Percentiles rank a stretch among this genome's conserved stretches.
phyloP scores from a whole-genome alignment of 768 basidiomycete species.

The Phaeotremella skinneri region DNA sequence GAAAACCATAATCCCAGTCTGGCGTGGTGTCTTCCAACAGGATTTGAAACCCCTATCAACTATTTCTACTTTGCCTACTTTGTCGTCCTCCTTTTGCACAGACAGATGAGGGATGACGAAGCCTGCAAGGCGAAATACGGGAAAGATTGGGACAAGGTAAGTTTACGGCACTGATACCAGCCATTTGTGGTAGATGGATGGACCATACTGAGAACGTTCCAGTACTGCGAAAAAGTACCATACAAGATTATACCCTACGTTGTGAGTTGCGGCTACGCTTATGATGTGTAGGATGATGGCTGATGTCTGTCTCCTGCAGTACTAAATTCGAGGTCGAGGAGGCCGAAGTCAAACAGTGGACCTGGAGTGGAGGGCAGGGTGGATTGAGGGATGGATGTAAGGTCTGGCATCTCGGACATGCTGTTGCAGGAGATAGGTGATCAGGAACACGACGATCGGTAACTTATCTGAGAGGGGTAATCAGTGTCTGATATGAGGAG shows the following conservation, averaged over 20 bases:
- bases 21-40: conserved; percentile 92
- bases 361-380: no score
- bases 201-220: neutral
- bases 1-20: conserved; percentile 23
- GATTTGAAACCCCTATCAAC: conserved; percentile 85
- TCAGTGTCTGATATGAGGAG: no score
- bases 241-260: conserved; percentile 78
- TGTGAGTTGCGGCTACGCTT: conserved; percentile 29
- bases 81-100: conserved; percentile 78
- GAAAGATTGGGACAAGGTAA: conserved; percentile 75
- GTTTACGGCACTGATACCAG: neutral
- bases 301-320: no score
- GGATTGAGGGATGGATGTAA: no score
- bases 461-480: no score
- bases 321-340: no score
- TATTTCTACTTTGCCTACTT: conserved; percentile 96
- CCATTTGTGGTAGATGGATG: neutral
- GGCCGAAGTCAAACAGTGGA: no score
- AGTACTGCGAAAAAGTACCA: conserved; percentile 79
- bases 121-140: conserved; percentile 92
- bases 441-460: no score
- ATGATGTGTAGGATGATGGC: neutral
- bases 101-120: conserved; percentile 88
- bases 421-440: no score
- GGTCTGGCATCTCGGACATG: no score